phyloP scores from a whole-genome alignment of 495 filamentous ascomycete genomes.

The Opeltia flavorubescens region DNA sequence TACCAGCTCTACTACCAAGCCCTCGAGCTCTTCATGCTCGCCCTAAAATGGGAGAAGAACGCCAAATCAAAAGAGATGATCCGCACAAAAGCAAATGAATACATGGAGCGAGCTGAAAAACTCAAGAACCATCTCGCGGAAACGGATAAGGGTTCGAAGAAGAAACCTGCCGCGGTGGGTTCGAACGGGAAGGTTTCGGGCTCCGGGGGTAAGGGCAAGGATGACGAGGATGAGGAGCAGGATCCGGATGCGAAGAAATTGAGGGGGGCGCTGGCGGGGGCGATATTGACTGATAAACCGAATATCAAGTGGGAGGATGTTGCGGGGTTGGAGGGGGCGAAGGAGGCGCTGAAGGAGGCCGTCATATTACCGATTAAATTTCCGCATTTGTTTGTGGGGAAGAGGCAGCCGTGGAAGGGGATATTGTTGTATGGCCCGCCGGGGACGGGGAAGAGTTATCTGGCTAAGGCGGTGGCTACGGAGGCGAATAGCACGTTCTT shows the following conservation, averaged over 20 bases:
- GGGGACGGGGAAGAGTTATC: constrained; percentile 90
- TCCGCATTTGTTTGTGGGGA: constrained; percentile 91
- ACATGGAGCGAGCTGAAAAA: constrained; percentile 98
- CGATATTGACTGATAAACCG: constrained; percentile 86
- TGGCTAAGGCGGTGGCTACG: constrained; percentile 94
- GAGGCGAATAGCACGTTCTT: constrained; percentile 99
- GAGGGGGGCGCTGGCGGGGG: constrained; percentile 75
- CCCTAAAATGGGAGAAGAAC: constrained; percentile 98
- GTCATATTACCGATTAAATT: constrained; percentile 97
- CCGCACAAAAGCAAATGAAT: constrained; percentile 77
- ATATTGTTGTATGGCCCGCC: constrained; percentile 94
- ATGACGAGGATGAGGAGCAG: constrained; percentile 51
- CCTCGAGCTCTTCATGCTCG: constrained; percentile 91
- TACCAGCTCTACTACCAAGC: constrained; percentile 90
- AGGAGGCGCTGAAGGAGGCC: constrained; percentile 95
- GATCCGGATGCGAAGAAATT: constrained; percentile 94
- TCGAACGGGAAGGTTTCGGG: constrained; percentile 69
- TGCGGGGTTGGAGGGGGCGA: constrained; percentile 86
- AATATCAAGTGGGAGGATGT: constrained; percentile 97
- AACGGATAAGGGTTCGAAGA: constrained; percentile 53
- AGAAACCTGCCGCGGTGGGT: constrained; percentile 69
- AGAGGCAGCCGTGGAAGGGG: constrained; percentile 95
- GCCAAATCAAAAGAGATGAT: constrained; percentile 93
- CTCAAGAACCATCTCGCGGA: constrained; percentile 79
- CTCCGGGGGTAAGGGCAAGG: constrained; percentile 50